These are phyloP conservation scores for Metschnikowia chrysomelidarum DNA, from an alignment of 805 yeast species.

Conservation along the genomic window DNA sequence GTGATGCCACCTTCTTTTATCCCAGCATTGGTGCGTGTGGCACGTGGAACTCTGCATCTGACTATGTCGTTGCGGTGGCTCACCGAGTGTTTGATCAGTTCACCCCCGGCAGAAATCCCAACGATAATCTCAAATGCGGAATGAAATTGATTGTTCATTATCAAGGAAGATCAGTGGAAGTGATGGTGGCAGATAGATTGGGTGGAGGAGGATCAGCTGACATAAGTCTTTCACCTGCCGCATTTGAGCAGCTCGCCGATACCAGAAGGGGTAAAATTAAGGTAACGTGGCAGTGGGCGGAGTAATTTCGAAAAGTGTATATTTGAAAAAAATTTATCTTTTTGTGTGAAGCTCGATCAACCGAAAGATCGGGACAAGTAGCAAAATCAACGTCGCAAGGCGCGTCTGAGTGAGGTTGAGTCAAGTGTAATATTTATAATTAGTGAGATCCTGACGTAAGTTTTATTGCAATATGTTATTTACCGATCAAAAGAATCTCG, in stretches of 20 bases:
- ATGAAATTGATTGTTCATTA: slow-evolving; percentile 46
- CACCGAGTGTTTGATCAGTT: slow-evolving; percentile 37
- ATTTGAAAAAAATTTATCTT: too few relatives aligned
- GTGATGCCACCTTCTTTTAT: slow-evolving; percentile 50
- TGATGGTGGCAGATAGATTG: slow-evolving; percentile 57
- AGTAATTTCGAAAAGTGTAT: too few relatives aligned
- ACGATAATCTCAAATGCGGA: slow-evolving; percentile 52
- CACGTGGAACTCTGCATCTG: slow-evolving; percentile 38
- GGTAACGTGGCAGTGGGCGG: slow-evolving; percentile 51
- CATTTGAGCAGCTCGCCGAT: slow-evolving; percentile 52
- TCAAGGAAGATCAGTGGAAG: slow-evolving; percentile 51
- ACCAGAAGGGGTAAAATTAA: slow-evolving; percentile 50
- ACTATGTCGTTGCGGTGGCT: slow-evolving; percentile 53
- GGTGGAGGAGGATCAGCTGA: slow-evolving; percentile 44
- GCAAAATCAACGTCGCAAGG: too few relatives aligned
- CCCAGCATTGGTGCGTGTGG: slow-evolving; percentile 59
- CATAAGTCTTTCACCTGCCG: slow-evolving; percentile 59
- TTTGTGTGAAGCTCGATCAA: too few relatives aligned
- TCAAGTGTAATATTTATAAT: too few relatives aligned
- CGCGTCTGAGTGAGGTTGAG: too few relatives aligned
- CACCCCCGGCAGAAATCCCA: slow-evolving; percentile 34
- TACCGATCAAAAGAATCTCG: too few relatives aligned
- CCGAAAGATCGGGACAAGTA: too few relatives aligned
- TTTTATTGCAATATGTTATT: too few relatives aligned
- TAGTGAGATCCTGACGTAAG: too few relatives aligned